These are phyloP conservation scores for Hypholoma fasciculare DNA, from an alignment of 768 basidiomycete species.

Conservation along the genomic window DNA sequence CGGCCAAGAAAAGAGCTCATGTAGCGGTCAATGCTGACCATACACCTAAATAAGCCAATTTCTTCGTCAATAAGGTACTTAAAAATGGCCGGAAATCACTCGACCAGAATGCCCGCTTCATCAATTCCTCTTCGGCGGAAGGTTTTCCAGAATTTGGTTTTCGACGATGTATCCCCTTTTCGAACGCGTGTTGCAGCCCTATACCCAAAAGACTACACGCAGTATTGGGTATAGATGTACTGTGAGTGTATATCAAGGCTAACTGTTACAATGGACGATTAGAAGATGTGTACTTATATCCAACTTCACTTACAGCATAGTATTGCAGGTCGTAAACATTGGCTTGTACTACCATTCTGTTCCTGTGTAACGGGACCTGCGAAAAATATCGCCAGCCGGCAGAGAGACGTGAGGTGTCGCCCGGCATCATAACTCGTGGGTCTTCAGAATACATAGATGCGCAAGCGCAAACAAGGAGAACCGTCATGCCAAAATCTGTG, in stretches of 20 bases:
- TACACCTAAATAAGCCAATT: conserved; percentile 19
- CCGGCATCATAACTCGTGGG: conserved; percentile 35
- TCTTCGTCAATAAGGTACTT: not conserved
- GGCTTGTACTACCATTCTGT: conserved; percentile 56
- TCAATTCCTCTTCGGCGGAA: conserved; percentile 54
- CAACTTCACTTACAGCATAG: conserved; percentile 46
- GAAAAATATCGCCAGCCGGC: conserved; percentile 62
- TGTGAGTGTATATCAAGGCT: conserved; percentile 33
- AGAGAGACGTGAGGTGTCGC: conserved; percentile 33
- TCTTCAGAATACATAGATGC: conserved; percentile 59
- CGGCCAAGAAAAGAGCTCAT: conserved; percentile 59
- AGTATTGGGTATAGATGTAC: conserved; percentile 48
- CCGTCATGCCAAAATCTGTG: conserved; percentile 49
- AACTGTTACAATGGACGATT: conserved; percentile 16
- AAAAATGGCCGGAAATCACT: too few relatives aligned
- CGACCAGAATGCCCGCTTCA: conserved; percentile 60
- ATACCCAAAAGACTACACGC: conserved; percentile 57
- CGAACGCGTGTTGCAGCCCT: conserved; percentile 61
- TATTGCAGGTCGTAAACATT: conserved; percentile 71
- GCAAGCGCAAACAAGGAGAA: conserved; percentile 67
- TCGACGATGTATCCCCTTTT: conserved; percentile 63
- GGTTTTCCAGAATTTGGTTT: conserved; percentile 30
- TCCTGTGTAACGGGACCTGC: conserved; percentile 63
- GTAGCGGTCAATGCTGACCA: conserved; percentile 32
- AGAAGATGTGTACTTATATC: conserved; percentile 16